Evolutionary conservation across 2,329 filamentous ascomycete genomes (phyloP), one percentile per base, ranked within the genome.

Genomic region (Aspergillus persii): DNA sequence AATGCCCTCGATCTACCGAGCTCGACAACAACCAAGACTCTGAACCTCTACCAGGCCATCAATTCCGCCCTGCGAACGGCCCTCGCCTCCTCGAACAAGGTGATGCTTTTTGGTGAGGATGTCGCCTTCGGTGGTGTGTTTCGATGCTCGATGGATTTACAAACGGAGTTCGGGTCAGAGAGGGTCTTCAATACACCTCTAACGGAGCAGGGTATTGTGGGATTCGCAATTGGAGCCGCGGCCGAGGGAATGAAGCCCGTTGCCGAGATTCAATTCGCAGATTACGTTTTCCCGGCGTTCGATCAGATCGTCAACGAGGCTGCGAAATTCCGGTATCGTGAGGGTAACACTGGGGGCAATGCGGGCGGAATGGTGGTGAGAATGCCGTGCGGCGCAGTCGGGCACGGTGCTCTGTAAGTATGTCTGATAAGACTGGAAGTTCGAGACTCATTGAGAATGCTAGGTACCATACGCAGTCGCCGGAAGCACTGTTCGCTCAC

Each of bases 101-200:
- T 96, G 26, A 80, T 98, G 58, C 83, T 99, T 8, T 99, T 99
- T 69, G 95, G 95, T 47, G 95, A 99, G 76, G 95, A 99, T 72
- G 92, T 99, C 7, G 91, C 95, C 12, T 99, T 99, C 68, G 95
- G 95, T 47, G 95, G 95, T 56, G 95, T 99, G 15, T 99, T 99
- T 72, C 86, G 95, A 58, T 97, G 92, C 77, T 94, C 91, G 33
- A 94, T 95, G 87, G 91, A 93, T 68, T 83, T 99, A 15, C 87
- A 92, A 33, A 90, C 92, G 62, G 91, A 91, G 57, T 96, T 95
- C 74, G 95, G 95, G 8, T 84, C 86, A 2, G 90, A 95, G 59
- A 84, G 95, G 58, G 93, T 99, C 36, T 99, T 99, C 82, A 98
- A 99, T 77, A 98, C 93, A 18, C 95, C 95, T 0, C 78, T 99